Conservation (phyloP, 2,329 filamentous ascomycete species). For the Scedosporium apiospermum region DNA sequence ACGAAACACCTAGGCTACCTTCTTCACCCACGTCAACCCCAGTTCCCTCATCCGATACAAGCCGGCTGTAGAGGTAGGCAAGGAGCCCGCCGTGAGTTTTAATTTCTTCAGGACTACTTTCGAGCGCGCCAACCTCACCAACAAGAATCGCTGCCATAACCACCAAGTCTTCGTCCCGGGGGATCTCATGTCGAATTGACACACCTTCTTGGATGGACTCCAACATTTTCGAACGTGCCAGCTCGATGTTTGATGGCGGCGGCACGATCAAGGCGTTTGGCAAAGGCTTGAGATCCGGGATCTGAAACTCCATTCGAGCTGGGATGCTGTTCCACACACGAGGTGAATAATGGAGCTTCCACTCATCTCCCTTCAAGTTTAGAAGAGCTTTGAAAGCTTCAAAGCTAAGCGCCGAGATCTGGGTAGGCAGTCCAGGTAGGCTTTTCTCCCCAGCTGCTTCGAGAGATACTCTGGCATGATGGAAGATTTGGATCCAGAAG, state of each 20-base stretch:
- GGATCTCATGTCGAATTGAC: not conserved
- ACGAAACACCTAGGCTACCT: not conserved
- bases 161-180: not conserved
- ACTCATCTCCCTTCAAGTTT: constrained; percentile 15
- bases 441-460: not conserved
- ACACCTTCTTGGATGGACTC: too few relatives aligned
- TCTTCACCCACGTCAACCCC: not conserved
- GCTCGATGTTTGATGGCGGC: not conserved
- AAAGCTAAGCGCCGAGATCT: not conserved
- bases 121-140: not conserved
- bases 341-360: constrained; percentile 17
- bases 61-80: not conserved
- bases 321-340: constrained; percentile 17
- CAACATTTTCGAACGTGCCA: not conserved
- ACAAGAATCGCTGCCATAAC: not conserved
- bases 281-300: constrained; percentile 17
- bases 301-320: constrained; percentile 17
- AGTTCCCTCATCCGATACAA: not conserved
- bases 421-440: not conserved
- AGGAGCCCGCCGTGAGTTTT: not conserved
- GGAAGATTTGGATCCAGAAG: constrained; percentile 20
- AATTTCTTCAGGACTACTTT: not conserved
- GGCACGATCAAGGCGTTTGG: constrained; percentile 15
- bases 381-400: constrained; percentile 15
- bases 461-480: constrained; percentile 12